Conservation (phyloP, 2,329 filamentous ascomycete species). For the Aspergillus sp. region DNA sequence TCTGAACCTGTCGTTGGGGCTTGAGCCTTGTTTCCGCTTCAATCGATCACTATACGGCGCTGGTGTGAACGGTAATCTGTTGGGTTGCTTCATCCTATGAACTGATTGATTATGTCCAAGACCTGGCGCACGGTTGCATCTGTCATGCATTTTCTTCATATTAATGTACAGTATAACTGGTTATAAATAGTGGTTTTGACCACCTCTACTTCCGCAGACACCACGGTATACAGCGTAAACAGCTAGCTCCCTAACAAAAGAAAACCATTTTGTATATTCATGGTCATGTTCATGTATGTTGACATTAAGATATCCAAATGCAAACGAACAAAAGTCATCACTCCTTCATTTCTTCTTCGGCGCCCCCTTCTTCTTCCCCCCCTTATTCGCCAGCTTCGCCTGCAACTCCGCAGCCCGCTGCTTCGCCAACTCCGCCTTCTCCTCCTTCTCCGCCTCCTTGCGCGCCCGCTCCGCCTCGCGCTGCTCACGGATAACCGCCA, state of each 20-base stretch:
- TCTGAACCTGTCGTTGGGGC: background rate
- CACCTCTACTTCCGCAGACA: background rate
- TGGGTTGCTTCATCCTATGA: background rate
- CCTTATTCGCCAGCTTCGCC: constrained; percentile 38
- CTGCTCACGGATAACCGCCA: constrained; percentile 79
- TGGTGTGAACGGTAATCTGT: background rate
- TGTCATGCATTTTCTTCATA: background rate
- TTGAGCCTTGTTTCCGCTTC: background rate
- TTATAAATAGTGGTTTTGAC: background rate
- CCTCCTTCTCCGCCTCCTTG: constrained; percentile 71
- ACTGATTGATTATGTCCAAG: background rate
- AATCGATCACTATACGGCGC: background rate
- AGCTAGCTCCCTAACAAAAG: background rate
- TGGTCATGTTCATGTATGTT: background rate
- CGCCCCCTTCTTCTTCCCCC: constrained; percentile 30
- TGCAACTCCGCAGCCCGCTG: constrained; percentile 39
- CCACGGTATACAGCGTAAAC: background rate
- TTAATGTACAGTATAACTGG: constrained; percentile 1
- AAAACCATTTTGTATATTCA: background rate
- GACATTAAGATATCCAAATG: background rate
- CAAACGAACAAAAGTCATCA: background rate
- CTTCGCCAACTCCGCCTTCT: constrained; percentile 41
- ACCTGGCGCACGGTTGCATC: constrained; percentile 2
- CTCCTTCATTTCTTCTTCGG: constrained; percentile 16
- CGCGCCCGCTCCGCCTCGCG: constrained; percentile 78